phyloP scores from a whole-genome alignment of 768 basidiomycete species.

The Mrakia gelida region DNA sequence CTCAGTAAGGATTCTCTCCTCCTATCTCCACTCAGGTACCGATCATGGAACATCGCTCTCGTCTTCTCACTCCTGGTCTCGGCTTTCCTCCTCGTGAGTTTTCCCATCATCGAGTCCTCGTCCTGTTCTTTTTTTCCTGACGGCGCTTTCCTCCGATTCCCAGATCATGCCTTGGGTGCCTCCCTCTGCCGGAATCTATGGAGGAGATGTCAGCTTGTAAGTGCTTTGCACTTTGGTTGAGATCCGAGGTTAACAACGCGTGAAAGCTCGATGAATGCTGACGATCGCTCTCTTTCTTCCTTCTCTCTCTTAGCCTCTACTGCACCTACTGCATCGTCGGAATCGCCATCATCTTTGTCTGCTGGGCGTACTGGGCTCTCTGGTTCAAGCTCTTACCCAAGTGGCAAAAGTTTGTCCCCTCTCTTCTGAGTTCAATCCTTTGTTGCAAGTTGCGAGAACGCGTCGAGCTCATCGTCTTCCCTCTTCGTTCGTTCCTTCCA shows the following conservation, averaged over 20 bases:
- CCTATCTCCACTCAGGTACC: not conserved
- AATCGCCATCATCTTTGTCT: constrained; percentile 36
- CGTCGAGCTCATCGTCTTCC: not conserved
- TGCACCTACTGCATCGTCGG: constrained; percentile 33
- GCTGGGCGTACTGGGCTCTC: constrained; percentile 42
- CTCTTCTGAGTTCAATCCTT: not conserved
- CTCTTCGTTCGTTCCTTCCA: not conserved
- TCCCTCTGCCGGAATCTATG: constrained; percentile 40
- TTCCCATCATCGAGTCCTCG: not conserved
- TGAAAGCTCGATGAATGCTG: not conserved
- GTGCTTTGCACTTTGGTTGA: too few species aligned
- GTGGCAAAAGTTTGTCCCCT: not conserved
- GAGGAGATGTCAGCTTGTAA: constrained; percentile 43
- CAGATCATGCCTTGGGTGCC: constrained; percentile 43
- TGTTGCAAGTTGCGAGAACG: too few species aligned
- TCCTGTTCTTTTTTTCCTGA: not conserved
- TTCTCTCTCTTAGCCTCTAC: constrained; percentile 32
- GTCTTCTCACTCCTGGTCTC: constrained; percentile 38
- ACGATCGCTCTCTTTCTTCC: constrained; percentile 36
- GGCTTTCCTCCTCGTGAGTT: constrained; percentile 40
- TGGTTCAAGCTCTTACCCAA: constrained; percentile 52
- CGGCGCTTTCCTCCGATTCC: not conserved
- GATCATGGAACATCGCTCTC: constrained; percentile 34
- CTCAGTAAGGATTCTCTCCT: not conserved
- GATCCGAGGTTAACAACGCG: too few species aligned